Evolutionary conservation across 2,329 filamentous ascomycete genomes (phyloP).

Genomic region (Intubia oerlemansii): DNA sequence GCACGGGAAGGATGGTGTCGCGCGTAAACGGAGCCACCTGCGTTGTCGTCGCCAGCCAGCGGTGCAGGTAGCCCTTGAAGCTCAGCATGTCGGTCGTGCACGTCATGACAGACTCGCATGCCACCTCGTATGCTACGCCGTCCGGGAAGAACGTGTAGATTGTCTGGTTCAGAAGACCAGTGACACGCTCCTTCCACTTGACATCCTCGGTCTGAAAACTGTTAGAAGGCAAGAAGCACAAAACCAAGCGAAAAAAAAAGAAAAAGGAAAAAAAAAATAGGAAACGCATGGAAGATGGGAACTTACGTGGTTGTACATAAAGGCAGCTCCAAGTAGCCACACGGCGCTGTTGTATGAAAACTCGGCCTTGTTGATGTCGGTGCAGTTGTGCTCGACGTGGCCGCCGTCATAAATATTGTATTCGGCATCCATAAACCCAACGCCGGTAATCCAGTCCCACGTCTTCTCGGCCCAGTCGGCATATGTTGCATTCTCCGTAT

Average conservation of each 20-base stretch:
- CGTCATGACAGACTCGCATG: constrained; percentile 27
- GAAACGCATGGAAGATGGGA: no score
- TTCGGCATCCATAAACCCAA: constrained; percentile 28
- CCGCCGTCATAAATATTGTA: constrained; percentile 40
- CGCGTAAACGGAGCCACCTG: constrained; percentile 27
- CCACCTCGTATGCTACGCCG: constrained; percentile 26
- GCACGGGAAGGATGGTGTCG: constrained; percentile 20
- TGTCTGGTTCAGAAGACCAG: constrained; percentile 22
- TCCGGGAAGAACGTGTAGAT: constrained; percentile 24
- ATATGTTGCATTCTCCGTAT: constrained; percentile 35
- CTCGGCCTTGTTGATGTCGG: constrained; percentile 25
- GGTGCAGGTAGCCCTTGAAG: constrained; percentile 34
- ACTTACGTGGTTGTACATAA: constrained; percentile 37
- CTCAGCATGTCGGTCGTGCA: constrained; percentile 38
- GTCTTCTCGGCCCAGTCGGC: constrained; percentile 29
- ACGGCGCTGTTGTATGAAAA: constrained; percentile 34
- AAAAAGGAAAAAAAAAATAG: no score
- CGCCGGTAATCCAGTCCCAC: constrained; percentile 31
- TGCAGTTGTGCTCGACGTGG: constrained; percentile 28
- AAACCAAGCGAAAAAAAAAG: no score
- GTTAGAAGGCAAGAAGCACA: no score
- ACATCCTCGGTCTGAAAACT: constrained; percentile 7
- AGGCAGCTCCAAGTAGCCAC: constrained; percentile 30
- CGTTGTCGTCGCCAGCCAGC: constrained; percentile 26
- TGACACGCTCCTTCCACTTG: constrained; percentile 22